Evolutionary conservation across 768 basidiomycete species (phyloP), one percentile per base, ranked within the genome.

Genomic region (Phylloporus sp.): DNA sequence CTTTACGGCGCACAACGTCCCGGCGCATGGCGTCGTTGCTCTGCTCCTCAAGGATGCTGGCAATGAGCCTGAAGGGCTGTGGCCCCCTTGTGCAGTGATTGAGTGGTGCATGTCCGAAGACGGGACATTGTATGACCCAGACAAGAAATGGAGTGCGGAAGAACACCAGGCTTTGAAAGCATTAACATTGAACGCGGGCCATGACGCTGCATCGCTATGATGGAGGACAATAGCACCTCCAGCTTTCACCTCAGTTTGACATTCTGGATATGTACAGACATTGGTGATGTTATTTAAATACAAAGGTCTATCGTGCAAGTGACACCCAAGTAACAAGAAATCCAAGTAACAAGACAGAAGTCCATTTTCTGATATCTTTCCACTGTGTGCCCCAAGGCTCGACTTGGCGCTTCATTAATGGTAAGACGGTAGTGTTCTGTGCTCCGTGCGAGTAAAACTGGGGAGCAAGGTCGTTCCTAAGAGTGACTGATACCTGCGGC

Each of bases 21-120:
- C 85, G 4, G 59, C 83, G 7, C 86, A 88, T 53, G 86, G 85
- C 4, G 85, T 87, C 23, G 78, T 83, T 22, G 86, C 85, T 28
- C 59, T 88, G 10, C 68, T 89, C 48, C 67, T 88, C 40, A 77
- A 74, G 43, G 86, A 88, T 57, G 82, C 76, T 1, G 85, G 84
- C 0, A 75, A 87, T 48, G 86, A 87, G 60, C 86, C 86, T 9
- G 73, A 61, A 32, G 83, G 77, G 2, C 67, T 76, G 2, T 72
- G 73, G 58, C 85, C 85, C 4, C 76, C 77, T 18, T 87, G 86
- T 63, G 77, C 76, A 12, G 73, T 73, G 45, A 65, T 68, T 51
- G 75, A 78, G 43, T 81, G 81, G 77, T 87, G 85, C 64, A 82
- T 73, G 54, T 72, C 72, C 48, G 52, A 82, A 69, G 78, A 87